These are phyloP conservation scores for Dryas octopetala DNA, from an alignment of 306 rosid species.

Conservation along the genomic window DNA sequence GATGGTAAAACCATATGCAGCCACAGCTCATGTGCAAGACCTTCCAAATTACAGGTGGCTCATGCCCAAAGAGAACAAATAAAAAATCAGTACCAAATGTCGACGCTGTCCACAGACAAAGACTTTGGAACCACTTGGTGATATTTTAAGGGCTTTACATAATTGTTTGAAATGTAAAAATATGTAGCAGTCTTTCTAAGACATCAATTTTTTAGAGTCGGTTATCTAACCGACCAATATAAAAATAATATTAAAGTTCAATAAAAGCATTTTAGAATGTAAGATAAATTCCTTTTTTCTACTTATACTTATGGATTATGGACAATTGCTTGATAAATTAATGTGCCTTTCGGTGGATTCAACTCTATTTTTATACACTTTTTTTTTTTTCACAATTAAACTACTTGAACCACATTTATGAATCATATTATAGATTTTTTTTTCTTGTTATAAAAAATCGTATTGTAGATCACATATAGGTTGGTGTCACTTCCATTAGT, in stretches of 20 bases:
- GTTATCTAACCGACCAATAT: neutral
- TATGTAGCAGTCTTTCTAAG: slow-evolving; percentile 3
- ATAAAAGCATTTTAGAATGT: neutral
- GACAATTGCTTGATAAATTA: neutral
- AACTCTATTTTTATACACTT: no score
- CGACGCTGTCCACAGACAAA: neutral
- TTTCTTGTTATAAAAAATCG: neutral
- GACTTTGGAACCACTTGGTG: neutral
- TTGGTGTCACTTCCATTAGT: no score
- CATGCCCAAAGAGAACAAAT: neutral
- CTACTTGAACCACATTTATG: no score
- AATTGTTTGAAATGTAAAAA: neutral
- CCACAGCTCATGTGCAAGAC: neutral
- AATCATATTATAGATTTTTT: neutral
- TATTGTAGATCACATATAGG: no score
- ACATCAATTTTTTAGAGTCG: neutral
- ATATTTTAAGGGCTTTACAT: neutral
- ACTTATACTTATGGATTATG: neutral
- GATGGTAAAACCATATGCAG: neutral
- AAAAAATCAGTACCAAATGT: neutral
- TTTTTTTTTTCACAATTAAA: no score
- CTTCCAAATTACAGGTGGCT: neutral
- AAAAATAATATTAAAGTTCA: neutral
- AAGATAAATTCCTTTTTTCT: neutral
- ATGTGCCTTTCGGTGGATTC: neutral